These are phyloP conservation scores for Flaveria ramosissima DNA, from an alignment of 129 eudicot genomes.

Conservation along the genomic window DNA sequence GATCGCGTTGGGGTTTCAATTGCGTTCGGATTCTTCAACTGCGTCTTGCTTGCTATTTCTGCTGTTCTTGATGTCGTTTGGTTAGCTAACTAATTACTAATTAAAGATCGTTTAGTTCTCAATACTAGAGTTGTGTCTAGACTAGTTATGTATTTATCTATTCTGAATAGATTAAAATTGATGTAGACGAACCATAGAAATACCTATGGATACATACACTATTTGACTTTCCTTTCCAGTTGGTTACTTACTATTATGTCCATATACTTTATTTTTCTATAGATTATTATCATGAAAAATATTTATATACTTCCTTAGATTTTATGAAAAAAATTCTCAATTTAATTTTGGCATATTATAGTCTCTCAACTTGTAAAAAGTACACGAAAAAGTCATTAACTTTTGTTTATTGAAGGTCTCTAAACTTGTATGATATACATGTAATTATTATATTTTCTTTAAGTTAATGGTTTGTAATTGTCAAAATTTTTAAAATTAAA, in stretches of 20 bases:
- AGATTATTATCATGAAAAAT: too few relatives aligned
- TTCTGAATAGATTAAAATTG: neutral
- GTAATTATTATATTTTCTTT: too few relatives aligned
- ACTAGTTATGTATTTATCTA: constrained; percentile 12
- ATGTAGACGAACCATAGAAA: constrained; percentile 15
- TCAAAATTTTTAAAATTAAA: too few relatives aligned
- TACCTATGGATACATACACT: constrained; percentile 7
- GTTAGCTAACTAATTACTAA: constrained; percentile 46
- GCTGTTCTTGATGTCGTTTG: constrained; percentile 67
- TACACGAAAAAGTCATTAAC: too few relatives aligned
- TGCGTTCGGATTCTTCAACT: constrained; percentile 72
- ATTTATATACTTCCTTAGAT: too few relatives aligned
- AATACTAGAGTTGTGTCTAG: constrained; percentile 3
- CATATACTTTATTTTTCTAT: neutral
- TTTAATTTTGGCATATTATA: too few relatives aligned
- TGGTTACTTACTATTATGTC: neutral
- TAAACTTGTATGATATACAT: too few relatives aligned
- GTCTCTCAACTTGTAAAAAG: too few relatives aligned
- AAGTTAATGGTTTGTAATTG: too few relatives aligned
- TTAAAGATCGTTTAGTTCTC: neutral
- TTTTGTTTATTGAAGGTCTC: too few relatives aligned
- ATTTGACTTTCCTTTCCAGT: neutral
- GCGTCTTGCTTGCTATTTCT: constrained; percentile 66
- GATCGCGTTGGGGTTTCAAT: constrained; percentile 74
- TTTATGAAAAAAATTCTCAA: too few relatives aligned